Evolutionary conservation across 257 asterid species (phyloP).

Genomic region (Eucommia ulmoides): DNA sequence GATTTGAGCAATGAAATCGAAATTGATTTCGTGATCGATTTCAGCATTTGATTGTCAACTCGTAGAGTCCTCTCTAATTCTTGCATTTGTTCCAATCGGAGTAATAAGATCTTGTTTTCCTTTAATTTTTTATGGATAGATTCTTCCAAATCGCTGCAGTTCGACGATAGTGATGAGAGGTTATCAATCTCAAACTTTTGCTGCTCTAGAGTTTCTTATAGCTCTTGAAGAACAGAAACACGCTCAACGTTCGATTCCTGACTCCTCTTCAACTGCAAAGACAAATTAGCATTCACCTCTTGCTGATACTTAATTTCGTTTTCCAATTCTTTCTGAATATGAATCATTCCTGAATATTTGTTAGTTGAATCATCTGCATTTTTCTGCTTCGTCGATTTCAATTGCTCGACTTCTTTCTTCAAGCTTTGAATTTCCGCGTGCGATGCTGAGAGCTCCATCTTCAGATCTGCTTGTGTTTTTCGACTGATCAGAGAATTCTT

Average conservation of each 20-base stretch:
- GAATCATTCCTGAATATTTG: conserved; percentile 5
- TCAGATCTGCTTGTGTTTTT: conserved; percentile 38
- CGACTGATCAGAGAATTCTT: conserved; percentile 43
- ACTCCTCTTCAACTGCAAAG: conserved; percentile 24
- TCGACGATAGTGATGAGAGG: conserved; percentile 5
- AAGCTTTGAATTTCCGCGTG: conserved; percentile 15
- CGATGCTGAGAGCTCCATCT: conserved; percentile 19
- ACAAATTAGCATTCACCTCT: conserved; percentile 17
- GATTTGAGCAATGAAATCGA: no score
- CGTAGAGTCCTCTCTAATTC: no score
- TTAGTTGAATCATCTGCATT: conserved; percentile 7
- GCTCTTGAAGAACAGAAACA: conserved; percentile 32
- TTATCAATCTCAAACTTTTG: conserved; percentile 25
- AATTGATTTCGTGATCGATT: no score
- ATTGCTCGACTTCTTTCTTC: conserved; percentile 20
- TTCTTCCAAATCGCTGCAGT: neutral
- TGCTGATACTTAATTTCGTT: conserved; percentile 28
- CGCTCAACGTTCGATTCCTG: conserved; percentile 39
- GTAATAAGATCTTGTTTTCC: no score
- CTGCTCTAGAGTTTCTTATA: conserved; percentile 35
- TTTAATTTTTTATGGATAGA: no score
- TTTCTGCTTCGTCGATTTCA: conserved; percentile 16
- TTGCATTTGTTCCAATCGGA: no score
- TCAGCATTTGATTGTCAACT: neutral
- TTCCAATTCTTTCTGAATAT: conserved; percentile 17